Conservation (phyloP, 2,329 filamentous ascomycete genomes). For the Trichoderma sp. region DNA sequence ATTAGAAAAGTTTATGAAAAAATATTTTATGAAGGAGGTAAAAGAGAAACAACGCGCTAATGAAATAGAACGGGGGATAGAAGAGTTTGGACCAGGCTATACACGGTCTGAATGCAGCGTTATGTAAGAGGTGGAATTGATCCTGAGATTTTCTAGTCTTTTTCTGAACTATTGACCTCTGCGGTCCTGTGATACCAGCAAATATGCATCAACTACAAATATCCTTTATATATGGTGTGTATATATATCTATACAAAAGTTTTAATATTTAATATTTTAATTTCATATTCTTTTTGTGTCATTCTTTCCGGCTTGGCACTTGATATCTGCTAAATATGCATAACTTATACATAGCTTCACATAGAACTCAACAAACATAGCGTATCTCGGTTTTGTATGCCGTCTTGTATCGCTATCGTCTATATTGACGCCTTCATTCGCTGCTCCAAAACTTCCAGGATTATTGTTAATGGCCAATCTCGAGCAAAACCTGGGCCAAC, state of each 20-base stretch:
- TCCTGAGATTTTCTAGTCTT: not conserved
- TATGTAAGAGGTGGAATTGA: slow-evolving; percentile 6
- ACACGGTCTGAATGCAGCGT: slow-evolving; percentile 56
- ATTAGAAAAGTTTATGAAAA: slow-evolving; percentile 68
- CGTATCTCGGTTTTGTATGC: not conserved
- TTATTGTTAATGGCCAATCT: not conserved
- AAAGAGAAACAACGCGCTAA: slow-evolving; percentile 70
- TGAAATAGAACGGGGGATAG: slow-evolving; percentile 72
- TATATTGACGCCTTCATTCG: not conserved
- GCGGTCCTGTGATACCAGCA: not conserved
- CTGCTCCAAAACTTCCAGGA: not conserved
- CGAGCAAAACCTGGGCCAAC: not conserved
- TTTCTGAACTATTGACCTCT: not conserved
- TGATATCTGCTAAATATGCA: not conserved
- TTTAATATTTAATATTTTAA: not conserved
- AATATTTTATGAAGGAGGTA: slow-evolving; percentile 73
- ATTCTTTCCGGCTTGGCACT: not conserved
- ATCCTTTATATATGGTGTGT: not conserved
- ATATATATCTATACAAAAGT: not conserved
- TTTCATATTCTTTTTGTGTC: not conserved
- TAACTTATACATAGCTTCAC: not conserved
- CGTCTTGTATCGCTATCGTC: not conserved
- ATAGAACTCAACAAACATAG: not conserved
- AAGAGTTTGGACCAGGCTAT: slow-evolving; percentile 69
- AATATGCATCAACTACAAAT: not conserved